A percentile compares a stretch with the other conserved stretches of the same genome.
phyloP scores from a whole-genome alignment of 805 yeast genomes.

The Nakazawaea molendinolei region DNA sequence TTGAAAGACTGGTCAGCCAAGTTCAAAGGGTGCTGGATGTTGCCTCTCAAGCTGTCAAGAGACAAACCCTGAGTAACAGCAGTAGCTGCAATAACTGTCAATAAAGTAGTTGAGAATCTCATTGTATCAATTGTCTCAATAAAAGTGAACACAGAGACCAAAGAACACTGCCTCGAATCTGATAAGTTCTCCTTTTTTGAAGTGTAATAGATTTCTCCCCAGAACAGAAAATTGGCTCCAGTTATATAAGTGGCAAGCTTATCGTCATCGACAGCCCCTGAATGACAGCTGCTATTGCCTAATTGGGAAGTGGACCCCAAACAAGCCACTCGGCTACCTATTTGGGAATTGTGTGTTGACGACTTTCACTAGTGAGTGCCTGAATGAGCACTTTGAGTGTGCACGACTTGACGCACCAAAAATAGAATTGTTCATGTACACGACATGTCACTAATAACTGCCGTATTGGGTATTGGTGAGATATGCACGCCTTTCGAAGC shows the following conservation, averaged over 20 bases:
- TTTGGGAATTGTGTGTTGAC: neutral
- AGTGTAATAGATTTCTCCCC: neutral
- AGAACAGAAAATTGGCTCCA: neutral
- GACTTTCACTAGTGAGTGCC: no score
- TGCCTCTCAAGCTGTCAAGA: conserved; percentile 5
- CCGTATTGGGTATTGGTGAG: no score
- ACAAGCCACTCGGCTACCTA: neutral
- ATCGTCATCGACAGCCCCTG: neutral
- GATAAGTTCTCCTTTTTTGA: no score
- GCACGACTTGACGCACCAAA: no score
- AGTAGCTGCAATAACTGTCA: conserved; percentile 10
- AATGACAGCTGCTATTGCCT: conserved; percentile 6
- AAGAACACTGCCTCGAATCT: no score
- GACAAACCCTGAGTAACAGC: conserved; percentile 9
- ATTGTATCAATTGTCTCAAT: neutral
- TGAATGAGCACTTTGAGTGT: no score
- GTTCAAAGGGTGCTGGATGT: conserved; percentile 5
- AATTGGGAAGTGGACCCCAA: conserved; percentile 3
- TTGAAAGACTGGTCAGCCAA: conserved; percentile 2
- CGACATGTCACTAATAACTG: no score
- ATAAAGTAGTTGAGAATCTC: conserved; percentile 11
- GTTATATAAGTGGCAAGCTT: conserved; percentile 4
- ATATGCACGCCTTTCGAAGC: no score
- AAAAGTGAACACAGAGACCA: no score
- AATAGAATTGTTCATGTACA: no score